Evolutionary conservation across 108 stramenopile species (phyloP).

Genomic region (Skeletonema menzelii): DNA sequence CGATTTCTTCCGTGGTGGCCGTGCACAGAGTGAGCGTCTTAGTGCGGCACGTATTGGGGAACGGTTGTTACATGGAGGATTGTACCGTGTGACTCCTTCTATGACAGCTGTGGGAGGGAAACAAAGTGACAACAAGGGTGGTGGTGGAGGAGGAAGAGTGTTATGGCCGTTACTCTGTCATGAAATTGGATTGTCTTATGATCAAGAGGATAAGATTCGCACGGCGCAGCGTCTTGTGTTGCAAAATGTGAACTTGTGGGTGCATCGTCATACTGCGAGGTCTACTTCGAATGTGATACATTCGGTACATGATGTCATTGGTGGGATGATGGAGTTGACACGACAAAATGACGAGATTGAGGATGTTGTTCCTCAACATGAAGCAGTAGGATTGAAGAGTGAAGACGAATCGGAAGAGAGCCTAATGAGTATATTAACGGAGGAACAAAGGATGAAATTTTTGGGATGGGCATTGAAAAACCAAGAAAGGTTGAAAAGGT

Average conservation of each 20-base stretch:
- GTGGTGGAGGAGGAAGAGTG: constrained; percentile 12
- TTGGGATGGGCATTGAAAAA: constrained; percentile 66
- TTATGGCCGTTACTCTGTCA: constrained; percentile 94
- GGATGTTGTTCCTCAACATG: not conserved
- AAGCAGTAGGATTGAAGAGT: not conserved
- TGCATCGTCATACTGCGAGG: constrained; percentile 75
- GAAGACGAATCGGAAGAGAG: constrained; percentile 25
- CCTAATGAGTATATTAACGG: constrained; percentile 50
- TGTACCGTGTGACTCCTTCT: constrained; percentile 58
- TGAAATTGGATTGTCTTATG: constrained; percentile 89
- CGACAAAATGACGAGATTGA: constrained; percentile 19
- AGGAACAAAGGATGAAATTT: constrained; percentile 66
- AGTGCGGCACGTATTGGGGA: constrained; percentile 93
- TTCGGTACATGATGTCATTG: constrained; percentile 54
- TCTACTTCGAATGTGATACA: constrained; percentile 66
- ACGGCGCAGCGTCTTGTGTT: constrained; percentile 62
- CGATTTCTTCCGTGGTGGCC: constrained; percentile 78
- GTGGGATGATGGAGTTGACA: constrained; percentile 53
- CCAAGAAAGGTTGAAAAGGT: constrained; percentile 29
- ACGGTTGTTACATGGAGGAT: constrained; percentile 69
- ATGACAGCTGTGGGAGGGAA: not conserved
- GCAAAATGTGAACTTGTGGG: constrained; percentile 58
- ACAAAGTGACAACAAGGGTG: constrained; percentile 14
- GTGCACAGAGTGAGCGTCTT: constrained; percentile 82
- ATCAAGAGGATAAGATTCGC: constrained; percentile 90